These are phyloP conservation scores for Aristolochia fimbriata DNA, from an alignment of 164 flowering plant genomes.

Conservation along the genomic window DNA sequence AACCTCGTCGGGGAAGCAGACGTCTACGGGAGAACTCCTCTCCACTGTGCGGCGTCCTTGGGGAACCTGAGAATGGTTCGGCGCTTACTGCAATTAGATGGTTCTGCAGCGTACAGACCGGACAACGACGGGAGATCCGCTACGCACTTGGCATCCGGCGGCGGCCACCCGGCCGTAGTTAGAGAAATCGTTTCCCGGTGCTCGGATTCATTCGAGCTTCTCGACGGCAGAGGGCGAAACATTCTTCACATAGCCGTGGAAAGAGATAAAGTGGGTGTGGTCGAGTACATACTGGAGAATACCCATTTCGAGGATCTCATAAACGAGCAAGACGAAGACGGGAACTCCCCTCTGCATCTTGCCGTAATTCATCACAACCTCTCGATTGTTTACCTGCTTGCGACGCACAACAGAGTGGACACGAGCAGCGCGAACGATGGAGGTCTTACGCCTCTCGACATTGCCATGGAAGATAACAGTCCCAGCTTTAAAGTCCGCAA, in stretches of 20 bases:
- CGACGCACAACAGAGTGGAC: background rate
- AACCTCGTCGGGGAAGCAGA: background rate
- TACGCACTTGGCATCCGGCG: background rate
- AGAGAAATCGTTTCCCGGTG: background rate
- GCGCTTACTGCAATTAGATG: background rate
- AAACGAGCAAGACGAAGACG: conserved; percentile 5
- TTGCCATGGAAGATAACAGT: background rate
- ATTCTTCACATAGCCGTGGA: conserved; percentile 7
- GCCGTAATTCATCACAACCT: background rate
- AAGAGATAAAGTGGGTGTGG: background rate
- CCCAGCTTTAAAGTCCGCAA: conserved; percentile 2
- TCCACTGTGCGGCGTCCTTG: conserved; percentile 4
- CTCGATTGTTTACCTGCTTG: background rate
- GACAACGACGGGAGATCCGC: conserved; percentile 4
- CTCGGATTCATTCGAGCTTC: conserved; percentile 4
- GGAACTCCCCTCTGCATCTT: conserved; percentile 8
- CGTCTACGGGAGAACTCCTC: background rate
- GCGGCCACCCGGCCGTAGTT: background rate
- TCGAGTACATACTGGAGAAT: background rate
- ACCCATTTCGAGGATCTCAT: background rate
- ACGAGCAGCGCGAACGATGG: background rate
- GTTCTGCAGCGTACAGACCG: background rate
- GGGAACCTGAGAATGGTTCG: background rate
- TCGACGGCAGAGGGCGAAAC: conserved; percentile 1
- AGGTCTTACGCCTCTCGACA: conserved; percentile 6